Evolutionary conservation across 176 grass and related monocot genomes (phyloP).

Genomic region (Oryza punctata): DNA sequence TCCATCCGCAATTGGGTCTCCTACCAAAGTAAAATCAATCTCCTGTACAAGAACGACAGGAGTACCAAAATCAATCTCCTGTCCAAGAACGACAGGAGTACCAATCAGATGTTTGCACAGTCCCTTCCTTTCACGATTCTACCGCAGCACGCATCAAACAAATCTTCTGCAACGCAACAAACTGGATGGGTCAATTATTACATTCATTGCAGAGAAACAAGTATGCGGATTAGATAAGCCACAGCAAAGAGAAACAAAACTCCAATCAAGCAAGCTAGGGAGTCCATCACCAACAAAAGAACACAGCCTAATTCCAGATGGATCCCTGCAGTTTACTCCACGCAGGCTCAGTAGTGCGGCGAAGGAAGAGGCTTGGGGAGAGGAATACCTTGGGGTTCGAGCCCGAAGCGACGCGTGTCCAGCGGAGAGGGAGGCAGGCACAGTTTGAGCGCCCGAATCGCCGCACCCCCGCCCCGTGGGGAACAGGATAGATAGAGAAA

Average conservation of each 20-base stretch:
- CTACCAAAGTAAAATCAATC: constrained; percentile 8
- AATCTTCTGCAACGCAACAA: neutral
- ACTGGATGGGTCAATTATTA: neutral
- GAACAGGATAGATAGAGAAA: neutral
- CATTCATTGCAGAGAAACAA: neutral
- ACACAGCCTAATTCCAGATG: neutral
- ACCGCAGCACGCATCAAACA: neutral
- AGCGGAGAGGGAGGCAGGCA: neutral
- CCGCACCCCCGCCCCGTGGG: neutral
- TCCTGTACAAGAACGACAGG: too few relatives aligned
- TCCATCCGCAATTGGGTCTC: neutral
- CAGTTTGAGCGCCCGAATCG: neutral
- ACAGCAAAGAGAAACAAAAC: neutral
- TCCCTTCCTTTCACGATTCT: neutral
- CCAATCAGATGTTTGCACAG: neutral
- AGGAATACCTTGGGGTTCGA: neutral
- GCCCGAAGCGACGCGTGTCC: neutral
- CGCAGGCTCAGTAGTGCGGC: neutral
- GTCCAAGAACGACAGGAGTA: neutral
- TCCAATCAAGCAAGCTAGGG: neutral
- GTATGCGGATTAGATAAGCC: neutral
- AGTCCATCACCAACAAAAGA: neutral
- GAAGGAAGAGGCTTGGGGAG: neutral
- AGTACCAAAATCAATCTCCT: neutral
- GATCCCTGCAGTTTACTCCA: neutral